Evolutionary conservation across 495 filamentous ascomycete species (phyloP), one percentile per base, ranked within the genome.

Genomic region (Trichoderma parareesei): DNA sequence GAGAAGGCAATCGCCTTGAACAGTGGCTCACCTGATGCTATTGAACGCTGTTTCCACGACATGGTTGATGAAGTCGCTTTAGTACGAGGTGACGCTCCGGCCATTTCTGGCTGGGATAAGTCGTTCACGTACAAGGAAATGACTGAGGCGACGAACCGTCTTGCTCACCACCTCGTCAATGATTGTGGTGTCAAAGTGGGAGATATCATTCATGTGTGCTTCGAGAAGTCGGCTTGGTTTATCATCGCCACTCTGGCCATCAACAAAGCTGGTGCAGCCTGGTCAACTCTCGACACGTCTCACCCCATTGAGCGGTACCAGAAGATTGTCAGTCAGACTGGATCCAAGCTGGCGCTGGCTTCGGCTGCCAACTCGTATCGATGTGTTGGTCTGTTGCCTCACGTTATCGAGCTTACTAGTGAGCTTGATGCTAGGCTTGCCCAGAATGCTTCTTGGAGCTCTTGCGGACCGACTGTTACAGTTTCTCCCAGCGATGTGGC

Each of bases 71-170:
- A 66, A 8, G 60, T 64, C 6, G 66, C 64, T 33, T 49, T 53
- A 14, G 63, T 63, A 33, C 69, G 67, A 59, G 69, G 67, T 1
- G 66, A 69, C 5, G 64, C 61, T 8, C 59, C 63, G 55, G 72
- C 73, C 3, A 64, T 75, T 13, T 67, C 65, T 63, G 69, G 70
- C n/a, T 86, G 85, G 84, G 85, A 87, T 75, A 83, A 82, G 18
- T 78, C 65, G 6, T 67, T 87, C 46, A 82, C 80, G 0, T 87
- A 78, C 67, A 67, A 60, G 2, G 75, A 87, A 65, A 71, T 88
- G 40, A 77, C 82, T 37, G 44, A 64, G 7, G 63, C 78, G 14
- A 70, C 80, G 69, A 73, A 40, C 67, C 72, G 69, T 53, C 65
- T 88, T 37, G 81, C 82, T 11, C 72, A 65, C 20, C 71, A 76